Evolutionary conservation across 192 early-diverging fungal species (phyloP), one percentile per base, ranked within the genome.

Genomic region (Coemansia sp.): DNA sequence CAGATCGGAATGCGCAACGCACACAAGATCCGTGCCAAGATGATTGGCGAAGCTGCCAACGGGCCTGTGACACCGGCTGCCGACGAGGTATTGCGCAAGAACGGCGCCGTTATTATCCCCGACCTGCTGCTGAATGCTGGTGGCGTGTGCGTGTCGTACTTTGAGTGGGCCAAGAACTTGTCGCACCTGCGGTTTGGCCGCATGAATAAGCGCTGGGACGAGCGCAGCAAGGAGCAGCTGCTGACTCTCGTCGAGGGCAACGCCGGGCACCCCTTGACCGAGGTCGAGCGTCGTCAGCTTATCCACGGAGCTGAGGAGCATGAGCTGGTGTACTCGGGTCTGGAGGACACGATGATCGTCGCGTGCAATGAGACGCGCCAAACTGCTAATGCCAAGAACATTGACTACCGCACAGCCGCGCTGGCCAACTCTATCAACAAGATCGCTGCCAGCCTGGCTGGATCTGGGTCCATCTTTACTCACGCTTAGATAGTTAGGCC

Each of bases 331-430:
- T 94, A 92, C 84, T 93, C 91, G 43, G 92, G 92, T 38, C 74
- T 94, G 17, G 92, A 94, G 53, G 92, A 94, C 67, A 93, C 92
- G n/a, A 93, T 94, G 91, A 89, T 92, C 49, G 83, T 82, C 62
- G 92, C 92, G 11, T 92, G 89, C 67, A 77, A 83, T 31, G 91
- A 92, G 81, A 93, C 92, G 5, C 83, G 86, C 61, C 76, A 81
- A 54, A 94, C 91, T 6, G 89, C 92, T 31, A 73, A 78, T 19
- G 83, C 68, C 6, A 82, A 88, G 75, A 81, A 86, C 43, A 84
- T 89, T 42, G 93, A 94, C 59, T 92, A 89, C 71, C 84, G 93
- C 59, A 92, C 90, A 25, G 93, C 93, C 32, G 93, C 91, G 6
- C 71, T 91, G 41, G 68, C 87, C 64, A 93, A 93, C 66, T 91